phyloP scores from a whole-genome alignment of 2,329 filamentous ascomycete genomes.

The Cladosporium sp. region DNA sequence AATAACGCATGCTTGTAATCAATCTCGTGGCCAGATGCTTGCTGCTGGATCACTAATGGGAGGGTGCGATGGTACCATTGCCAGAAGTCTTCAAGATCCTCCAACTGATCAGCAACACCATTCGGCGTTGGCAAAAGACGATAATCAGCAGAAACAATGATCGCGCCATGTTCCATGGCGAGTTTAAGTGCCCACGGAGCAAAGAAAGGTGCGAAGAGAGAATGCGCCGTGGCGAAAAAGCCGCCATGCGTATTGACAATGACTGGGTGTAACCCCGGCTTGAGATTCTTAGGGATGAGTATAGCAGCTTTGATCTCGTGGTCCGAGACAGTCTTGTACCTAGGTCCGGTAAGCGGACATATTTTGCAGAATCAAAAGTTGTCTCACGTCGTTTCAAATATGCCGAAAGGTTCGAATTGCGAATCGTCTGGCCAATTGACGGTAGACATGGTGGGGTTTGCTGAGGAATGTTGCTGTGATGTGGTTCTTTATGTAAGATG shows the following conservation, averaged over 20 bases:
- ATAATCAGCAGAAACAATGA: constrained; percentile 10
- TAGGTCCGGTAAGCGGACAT: no score
- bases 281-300: not conserved
- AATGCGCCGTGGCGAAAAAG: constrained; percentile 6
- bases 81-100: constrained; percentile 11
- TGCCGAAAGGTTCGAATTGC: not conserved
- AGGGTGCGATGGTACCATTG: not conserved
- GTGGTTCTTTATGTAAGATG: no score
- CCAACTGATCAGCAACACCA: constrained; percentile 2
- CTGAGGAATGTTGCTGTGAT: no score
- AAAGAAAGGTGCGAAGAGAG: constrained; percentile 7
- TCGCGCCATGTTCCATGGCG: constrained; percentile 1
- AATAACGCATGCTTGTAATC: not conserved
- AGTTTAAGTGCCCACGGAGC: constrained; percentile 7
- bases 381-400: constrained; percentile 3
- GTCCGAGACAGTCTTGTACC: not conserved
- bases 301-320: constrained; percentile 7
- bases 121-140: constrained; percentile 5
- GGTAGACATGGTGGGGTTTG: not conserved
- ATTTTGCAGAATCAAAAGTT: no score
- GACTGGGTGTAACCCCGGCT: not conserved
- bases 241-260: constrained; percentile 8
- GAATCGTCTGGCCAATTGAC: constrained; percentile 3
- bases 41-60: not conserved
- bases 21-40: not conserved